Base-by-base conservation (phyloP, 768 basidiomycete species). In the Lactarius hatsudake region DNA sequence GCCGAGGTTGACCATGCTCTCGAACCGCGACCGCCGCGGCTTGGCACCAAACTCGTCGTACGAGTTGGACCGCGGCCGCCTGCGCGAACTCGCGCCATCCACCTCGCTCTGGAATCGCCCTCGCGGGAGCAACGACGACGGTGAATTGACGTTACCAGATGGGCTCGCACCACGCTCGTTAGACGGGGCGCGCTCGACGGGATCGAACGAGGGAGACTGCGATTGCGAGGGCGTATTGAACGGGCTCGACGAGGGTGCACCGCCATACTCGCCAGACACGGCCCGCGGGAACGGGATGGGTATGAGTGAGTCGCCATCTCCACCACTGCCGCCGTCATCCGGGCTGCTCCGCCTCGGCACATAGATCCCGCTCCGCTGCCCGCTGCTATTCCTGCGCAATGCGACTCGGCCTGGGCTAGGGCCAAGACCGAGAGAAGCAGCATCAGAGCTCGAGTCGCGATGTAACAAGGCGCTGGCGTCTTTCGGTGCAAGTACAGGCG, bases 31-130 rank as follows among this genome's bases (percentile, higher is more conserved):
- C 63, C 86, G 80, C 63, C 81, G 74, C 26, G 82, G 79, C 72
- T 81, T 83, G 59, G 76, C 79, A 17, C 85, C 86, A 65, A 86
- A 76, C 64, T 88, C 91, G 72, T 90, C 92, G 68, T 85, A 84
- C 65, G 89, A 90, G 71, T 77, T 86, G 18, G 88, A 89, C 45
- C 88, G 80, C 18, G 81, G 81, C 38, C 84, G 82, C 63, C 84
- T 78, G 64, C 84, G 79, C 62, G 79, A 61, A 61, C 75, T 84
- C 5, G 81, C 75, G 10, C 86, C 86, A 71, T 89, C 88, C 62
- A 88, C 78, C 71, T 92, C 90, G 72, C 87, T 90, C 73, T 89
- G 86, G 78, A 91, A 89, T 36, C 89, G 84, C 20, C 86, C 85
- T 28, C 90, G 84, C 10, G 56, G 3, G 5, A 48, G n/a, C n/a